These are phyloP conservation scores for Mrakiaceae sp. DNA, from an alignment of 1,284 basidiomycete genomes.

Conservation along the genomic window DNA sequence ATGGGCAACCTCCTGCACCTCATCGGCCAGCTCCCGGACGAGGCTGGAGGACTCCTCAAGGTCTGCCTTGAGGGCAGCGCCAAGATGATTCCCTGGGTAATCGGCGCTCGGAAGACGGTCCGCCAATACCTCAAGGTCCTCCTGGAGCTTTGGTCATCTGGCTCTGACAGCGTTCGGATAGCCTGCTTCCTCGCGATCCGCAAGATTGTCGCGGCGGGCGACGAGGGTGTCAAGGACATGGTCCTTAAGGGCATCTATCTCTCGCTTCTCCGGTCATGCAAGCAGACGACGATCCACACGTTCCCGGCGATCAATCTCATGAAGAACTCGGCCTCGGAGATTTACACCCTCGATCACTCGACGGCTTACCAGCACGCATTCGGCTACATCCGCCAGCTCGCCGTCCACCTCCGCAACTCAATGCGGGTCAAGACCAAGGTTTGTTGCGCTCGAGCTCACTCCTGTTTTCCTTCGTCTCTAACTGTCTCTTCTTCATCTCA, in stretches of 20 bases:
- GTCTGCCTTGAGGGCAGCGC: constrained; percentile 69
- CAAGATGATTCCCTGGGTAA: constrained; percentile 76
- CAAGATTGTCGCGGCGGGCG: constrained; percentile 63
- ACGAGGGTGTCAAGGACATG: constrained; percentile 71
- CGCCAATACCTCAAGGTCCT: constrained; percentile 80
- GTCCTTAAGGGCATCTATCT: constrained; percentile 83
- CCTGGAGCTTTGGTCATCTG: constrained; percentile 69
- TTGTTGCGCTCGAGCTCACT: constrained; percentile 25
- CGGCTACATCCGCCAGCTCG: constrained; percentile 90
- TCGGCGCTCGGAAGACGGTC: constrained; percentile 67
- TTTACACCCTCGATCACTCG: constrained; percentile 68
- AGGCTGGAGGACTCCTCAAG: constrained; percentile 41
- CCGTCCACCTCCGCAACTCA: constrained; percentile 81
- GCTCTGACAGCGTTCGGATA: constrained; percentile 71
- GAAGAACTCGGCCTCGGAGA: constrained; percentile 93
- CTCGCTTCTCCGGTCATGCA: constrained; percentile 66
- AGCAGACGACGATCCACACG: constrained; percentile 72
- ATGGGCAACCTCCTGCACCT: constrained; percentile 75
- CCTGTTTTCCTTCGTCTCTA: background rate
- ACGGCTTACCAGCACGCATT: constrained; percentile 89
- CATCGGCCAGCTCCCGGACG: constrained; percentile 58
- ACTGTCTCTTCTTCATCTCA: constrained; percentile 29
- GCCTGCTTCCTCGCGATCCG: constrained; percentile 79
- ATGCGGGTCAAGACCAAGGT: constrained; percentile 81
- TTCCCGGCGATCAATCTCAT: constrained; percentile 90